These are phyloP conservation scores for Chenopodium berlandieri DNA, from an alignment of 148 eudicot genomes.

Conservation along the genomic window DNA sequence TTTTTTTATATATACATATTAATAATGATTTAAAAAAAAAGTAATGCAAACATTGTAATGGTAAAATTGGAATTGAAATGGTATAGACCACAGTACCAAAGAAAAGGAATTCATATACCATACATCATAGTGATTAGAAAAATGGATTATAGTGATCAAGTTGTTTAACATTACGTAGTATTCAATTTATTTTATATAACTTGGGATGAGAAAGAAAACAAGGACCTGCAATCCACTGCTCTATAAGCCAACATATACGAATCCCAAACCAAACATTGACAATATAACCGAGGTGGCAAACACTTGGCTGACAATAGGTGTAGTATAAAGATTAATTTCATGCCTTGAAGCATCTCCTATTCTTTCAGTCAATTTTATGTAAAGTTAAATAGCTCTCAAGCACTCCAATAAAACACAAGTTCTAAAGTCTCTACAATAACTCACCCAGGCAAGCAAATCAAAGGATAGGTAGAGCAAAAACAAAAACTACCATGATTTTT, in stretches of 20 bases:
- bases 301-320: background rate
- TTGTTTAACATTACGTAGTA: background rate
- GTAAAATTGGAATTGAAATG: background rate
- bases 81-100: background rate
- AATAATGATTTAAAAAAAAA: too few relatives aligned
- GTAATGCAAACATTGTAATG: background rate
- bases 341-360: background rate
- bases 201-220: background rate
- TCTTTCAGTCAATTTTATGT: background rate
- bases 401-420: background rate
- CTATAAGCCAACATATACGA: background rate
- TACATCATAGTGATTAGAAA: background rate
- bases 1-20: too few relatives aligned
- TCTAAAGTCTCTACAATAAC: background rate
- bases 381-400: background rate
- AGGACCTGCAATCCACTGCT: background rate
- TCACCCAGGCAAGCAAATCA: constrained; percentile 3
- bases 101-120: background rate
- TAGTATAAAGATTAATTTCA: background rate
- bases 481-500: background rate
- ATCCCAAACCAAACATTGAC: background rate
- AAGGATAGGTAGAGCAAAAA: too few relatives aligned
- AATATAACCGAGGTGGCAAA: background rate
- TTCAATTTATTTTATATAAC: background rate
- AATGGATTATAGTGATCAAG: background rate